A percentile compares a stretch with the other conserved stretches of the same genome.
Evolutionary conservation across 2,329 filamentous ascomycete genomes (phyloP).

Genomic region (Monosporascus sp.): DNA sequence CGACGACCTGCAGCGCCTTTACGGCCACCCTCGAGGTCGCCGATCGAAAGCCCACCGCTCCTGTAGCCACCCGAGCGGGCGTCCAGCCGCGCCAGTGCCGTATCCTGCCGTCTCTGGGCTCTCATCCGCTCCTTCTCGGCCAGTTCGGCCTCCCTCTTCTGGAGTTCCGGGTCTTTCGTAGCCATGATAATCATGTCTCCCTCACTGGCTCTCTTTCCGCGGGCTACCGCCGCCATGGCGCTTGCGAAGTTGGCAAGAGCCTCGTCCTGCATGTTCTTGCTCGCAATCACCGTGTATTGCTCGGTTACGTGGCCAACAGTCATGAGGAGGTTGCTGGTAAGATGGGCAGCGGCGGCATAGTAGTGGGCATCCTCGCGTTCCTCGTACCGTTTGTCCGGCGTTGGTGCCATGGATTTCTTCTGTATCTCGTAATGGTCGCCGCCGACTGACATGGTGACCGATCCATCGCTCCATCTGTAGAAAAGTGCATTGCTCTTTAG

Average conservation of each 20-base stretch:
- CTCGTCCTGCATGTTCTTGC: constrained; percentile 63
- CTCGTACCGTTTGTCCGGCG: constrained; percentile 54
- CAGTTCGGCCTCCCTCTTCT: constrained; percentile 67
- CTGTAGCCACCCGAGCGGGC: constrained; percentile 47
- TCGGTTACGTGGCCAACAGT: constrained; percentile 73
- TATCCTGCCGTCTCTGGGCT: constrained; percentile 61
- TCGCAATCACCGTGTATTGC: constrained; percentile 63
- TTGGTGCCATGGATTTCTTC: constrained; percentile 63
- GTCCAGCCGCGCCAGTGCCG: constrained; percentile 59
- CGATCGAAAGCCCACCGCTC: constrained; percentile 57
- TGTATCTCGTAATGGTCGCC: constrained; percentile 71
- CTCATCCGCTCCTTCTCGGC: constrained; percentile 70
- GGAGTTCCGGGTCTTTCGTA: constrained; percentile 68
- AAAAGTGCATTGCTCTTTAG: constrained; percentile 72
- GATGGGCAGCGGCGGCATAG: constrained; percentile 68
- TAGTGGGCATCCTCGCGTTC: constrained; percentile 68
- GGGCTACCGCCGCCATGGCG: constrained; percentile 59
- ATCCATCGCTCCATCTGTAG: constrained; percentile 75
- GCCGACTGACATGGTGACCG: constrained; percentile 68
- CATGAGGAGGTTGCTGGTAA: constrained; percentile 62
- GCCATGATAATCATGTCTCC: constrained; percentile 64
- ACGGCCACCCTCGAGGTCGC: constrained; percentile 61
- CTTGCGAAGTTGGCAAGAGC: constrained; percentile 64
- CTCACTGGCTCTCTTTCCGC: constrained; percentile 46
- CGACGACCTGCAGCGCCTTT: constrained; percentile 42